A percentile compares a stretch with the other conserved stretches of the same genome.
These are phyloP conservation scores for Cytospora paraplurivora DNA, from an alignment of 2,329 filamentous ascomycete genomes.

Conservation along the genomic window DNA sequence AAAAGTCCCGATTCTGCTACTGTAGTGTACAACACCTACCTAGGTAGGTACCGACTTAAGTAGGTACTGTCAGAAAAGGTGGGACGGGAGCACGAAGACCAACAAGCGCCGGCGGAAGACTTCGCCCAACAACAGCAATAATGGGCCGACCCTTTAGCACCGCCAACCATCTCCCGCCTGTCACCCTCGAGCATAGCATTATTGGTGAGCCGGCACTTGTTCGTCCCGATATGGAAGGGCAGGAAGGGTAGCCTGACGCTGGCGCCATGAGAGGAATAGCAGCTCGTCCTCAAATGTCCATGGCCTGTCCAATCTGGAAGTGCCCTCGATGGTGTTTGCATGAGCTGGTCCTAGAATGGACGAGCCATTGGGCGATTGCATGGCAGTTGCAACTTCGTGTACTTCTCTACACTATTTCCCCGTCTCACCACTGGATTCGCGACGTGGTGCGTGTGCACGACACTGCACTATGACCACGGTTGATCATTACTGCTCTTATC, in stretches of 20 bases:
- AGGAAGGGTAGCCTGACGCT: background rate
- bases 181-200: too few relatives aligned
- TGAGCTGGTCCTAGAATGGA: slow-evolving; percentile 13
- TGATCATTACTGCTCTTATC: too few relatives aligned
- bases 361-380: slow-evolving; percentile 12
- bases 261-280: slow-evolving; percentile 1
- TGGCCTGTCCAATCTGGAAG: slow-evolving; percentile 6
- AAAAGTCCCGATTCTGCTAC: background rate
- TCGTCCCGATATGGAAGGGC: slow-evolving; percentile 1
- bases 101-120: slow-evolving; percentile 17
- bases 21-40: too few relatives aligned
- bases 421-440: too few relatives aligned
- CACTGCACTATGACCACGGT: too few relatives aligned
- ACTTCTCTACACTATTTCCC: too few relatives aligned
- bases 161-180: too few relatives aligned
- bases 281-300: background rate
- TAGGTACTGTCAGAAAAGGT: background rate
- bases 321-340: slow-evolving; percentile 2
- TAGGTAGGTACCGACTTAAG: too few relatives aligned
- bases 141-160: background rate
- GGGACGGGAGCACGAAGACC: slow-evolving; percentile 4
- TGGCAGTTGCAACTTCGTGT: slow-evolving; percentile 1
- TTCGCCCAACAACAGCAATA: slow-evolving; percentile 8
- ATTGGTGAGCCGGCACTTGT: slow-evolving; percentile 12
- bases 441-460: too few relatives aligned